phyloP scores from a whole-genome alignment of 2,329 filamentous ascomycete species.

The Sporothrix brasiliensis region DNA sequence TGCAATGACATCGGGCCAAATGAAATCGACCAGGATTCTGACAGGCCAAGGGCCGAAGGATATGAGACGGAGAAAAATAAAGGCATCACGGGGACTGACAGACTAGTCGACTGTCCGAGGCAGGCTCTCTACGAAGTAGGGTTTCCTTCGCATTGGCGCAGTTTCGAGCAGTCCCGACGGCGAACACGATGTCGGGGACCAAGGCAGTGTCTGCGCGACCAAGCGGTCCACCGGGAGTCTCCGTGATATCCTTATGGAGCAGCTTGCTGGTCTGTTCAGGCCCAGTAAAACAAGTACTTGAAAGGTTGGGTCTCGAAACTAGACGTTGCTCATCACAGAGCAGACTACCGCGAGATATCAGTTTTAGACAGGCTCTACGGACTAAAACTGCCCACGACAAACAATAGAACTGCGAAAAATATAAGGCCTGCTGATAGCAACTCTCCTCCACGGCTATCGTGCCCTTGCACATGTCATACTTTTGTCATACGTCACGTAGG shows the following conservation, averaged over 20 bases:
- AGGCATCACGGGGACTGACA: neutral
- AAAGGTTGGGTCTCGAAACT: neutral
- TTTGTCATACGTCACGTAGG: neutral
- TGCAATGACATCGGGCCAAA: neutral
- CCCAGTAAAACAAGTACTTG: too few species aligned
- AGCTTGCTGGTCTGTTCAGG: too few species aligned
- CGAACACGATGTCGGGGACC: neutral
- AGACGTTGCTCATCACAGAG: too few species aligned
- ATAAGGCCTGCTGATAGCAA: neutral
- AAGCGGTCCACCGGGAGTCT: neutral
- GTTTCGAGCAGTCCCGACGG: neutral
- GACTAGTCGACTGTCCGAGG: neutral
- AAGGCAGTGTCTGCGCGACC: slow-evolving; percentile 11
- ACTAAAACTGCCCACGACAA: too few species aligned
- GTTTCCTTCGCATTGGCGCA: neutral
- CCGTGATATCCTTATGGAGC: too few species aligned
- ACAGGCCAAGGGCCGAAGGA: neutral
- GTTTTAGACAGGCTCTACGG: too few species aligned
- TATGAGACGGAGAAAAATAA: neutral
- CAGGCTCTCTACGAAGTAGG: neutral
- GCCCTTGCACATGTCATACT: too few species aligned
- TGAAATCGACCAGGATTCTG: neutral
- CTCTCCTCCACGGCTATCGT: too few species aligned
- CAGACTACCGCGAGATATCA: too few species aligned
- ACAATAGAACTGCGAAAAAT: neutral